A percentile compares a stretch with the other conserved stretches of the same genome.
phyloP scores from a whole-genome alignment of 805 yeast genomes.

The Metschnikowia cubensis region DNA sequence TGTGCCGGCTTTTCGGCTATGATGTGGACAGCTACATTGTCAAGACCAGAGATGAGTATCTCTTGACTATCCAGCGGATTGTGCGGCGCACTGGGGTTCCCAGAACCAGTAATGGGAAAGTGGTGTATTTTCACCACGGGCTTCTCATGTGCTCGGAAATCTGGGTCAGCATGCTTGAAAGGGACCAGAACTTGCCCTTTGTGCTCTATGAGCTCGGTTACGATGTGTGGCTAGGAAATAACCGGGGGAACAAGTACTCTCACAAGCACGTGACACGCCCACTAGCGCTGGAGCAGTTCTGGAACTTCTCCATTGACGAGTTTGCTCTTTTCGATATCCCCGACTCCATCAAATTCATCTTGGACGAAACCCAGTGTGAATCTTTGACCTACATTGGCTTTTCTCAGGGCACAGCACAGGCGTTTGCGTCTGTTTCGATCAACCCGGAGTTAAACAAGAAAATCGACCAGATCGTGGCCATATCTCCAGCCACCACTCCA shows the following conservation, averaged over 20 bases:
- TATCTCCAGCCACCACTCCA: constrained; percentile 94
- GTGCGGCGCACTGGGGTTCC: constrained; percentile 23
- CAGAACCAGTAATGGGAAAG: constrained; percentile 29
- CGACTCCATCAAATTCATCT: constrained; percentile 68
- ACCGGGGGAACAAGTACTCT: constrained; percentile 89
- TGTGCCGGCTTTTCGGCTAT: constrained; percentile 68
- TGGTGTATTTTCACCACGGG: constrained; percentile 88
- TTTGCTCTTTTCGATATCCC: constrained; percentile 91
- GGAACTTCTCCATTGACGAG: constrained; percentile 90
- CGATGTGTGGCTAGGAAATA: constrained; percentile 94
- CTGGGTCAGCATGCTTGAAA: constrained; percentile 53
- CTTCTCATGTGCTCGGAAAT: constrained; percentile 80
- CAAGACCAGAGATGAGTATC: constrained; percentile 69
- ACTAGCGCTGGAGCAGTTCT: constrained; percentile 46
- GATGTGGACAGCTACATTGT: constrained; percentile 73
- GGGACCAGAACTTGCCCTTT: constrained; percentile 57
- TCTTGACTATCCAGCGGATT: constrained; percentile 71
- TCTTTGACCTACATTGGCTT: constrained; percentile 77
- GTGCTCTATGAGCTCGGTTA: constrained; percentile 74
- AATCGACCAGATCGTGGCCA: constrained; percentile 62
- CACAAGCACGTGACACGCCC: constrained; percentile 58
- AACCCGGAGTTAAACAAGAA: constrained; percentile 59
- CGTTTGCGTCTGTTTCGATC: constrained; percentile 73
- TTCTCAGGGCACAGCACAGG: constrained; percentile 93
- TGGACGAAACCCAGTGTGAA: constrained; percentile 40